Conservation (phyloP, 306 rosid genomes). For the Lupinus albus region DNA sequence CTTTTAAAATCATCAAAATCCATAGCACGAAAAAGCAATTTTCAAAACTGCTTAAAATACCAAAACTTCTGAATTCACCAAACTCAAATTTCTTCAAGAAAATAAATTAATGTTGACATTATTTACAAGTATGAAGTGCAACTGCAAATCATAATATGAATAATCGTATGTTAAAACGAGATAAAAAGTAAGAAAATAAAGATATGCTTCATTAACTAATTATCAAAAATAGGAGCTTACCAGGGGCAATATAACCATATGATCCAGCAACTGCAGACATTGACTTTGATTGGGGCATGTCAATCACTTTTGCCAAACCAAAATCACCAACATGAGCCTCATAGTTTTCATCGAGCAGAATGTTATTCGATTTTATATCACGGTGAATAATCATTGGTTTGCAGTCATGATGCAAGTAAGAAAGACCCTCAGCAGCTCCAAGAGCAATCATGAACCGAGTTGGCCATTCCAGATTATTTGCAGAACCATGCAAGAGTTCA, state of each 20-base stretch:
- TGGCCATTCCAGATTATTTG: slow-evolving; percentile 74
- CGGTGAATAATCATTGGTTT: slow-evolving; percentile 93
- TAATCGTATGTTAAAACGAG: slow-evolving; percentile 8
- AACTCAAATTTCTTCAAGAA: slow-evolving; percentile 12
- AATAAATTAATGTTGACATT: neutral
- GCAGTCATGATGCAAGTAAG: slow-evolving; percentile 97
- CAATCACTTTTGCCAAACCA: slow-evolving; percentile 95
- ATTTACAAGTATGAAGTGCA: neutral
- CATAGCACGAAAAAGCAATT: slow-evolving; percentile 1
- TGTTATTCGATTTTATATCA: slow-evolving; percentile 90
- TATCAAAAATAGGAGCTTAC: slow-evolving; percentile 48
- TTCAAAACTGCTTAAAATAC: slow-evolving; percentile 26
- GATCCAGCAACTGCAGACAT: slow-evolving; percentile 99
- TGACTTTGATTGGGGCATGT: slow-evolving; percentile 95
- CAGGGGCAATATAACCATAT: slow-evolving; percentile 98
- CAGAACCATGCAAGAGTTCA: slow-evolving; percentile 74
- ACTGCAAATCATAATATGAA: slow-evolving; percentile 7
- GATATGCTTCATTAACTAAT: slow-evolving; percentile 4
- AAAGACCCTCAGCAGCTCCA: slow-evolving; percentile 98
- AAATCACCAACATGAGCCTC: slow-evolving; percentile 99
- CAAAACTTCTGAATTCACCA: slow-evolving; percentile 18
- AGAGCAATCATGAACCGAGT: slow-evolving; percentile 83
- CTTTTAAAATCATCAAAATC: neutral
- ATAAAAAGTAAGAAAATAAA: neutral
- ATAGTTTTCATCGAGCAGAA: slow-evolving; percentile 77